These are phyloP conservation scores for Brassica cretica DNA, from an alignment of 345 rosid genomes.

Conservation along the genomic window DNA sequence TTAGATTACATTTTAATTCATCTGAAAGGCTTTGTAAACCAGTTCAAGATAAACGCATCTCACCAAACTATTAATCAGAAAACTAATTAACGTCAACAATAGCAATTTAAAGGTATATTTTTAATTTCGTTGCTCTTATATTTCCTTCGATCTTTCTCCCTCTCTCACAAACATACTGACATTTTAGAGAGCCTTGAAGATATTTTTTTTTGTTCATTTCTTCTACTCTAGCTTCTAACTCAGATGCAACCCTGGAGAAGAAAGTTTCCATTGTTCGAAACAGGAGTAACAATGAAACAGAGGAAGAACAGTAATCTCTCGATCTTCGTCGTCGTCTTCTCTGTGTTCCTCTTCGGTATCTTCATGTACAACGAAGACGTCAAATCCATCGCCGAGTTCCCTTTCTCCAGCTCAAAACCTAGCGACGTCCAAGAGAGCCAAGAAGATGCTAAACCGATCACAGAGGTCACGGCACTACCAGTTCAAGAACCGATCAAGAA, in stretches of 20 bases:
- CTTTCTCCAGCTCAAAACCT: constrained; percentile 60
- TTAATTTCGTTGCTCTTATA: constrained; percentile 19
- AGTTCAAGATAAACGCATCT: constrained; percentile 54
- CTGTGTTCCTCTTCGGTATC: constrained; percentile 70
- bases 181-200: constrained; percentile 9
- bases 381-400: constrained; percentile 83
- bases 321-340: constrained; percentile 58
- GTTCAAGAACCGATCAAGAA: constrained; percentile 47
- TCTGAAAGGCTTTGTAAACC: constrained; percentile 49
- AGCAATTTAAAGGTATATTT: neutral
- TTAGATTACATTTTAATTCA: constrained; percentile 35
- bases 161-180: constrained; percentile 28
- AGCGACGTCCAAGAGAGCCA: constrained; percentile 44
- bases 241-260: constrained; percentile 63
- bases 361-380: constrained; percentile 78
- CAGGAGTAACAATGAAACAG: constrained; percentile 66
- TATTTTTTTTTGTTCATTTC: neutral
- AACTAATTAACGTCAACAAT: constrained; percentile 36
- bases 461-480: constrained; percentile 7
- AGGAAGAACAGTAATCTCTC: constrained; percentile 70
- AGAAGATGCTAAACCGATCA: constrained; percentile 19
- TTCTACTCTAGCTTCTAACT: neutral
- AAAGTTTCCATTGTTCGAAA: constrained; percentile 51
- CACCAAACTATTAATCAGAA: constrained; percentile 58
- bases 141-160: constrained; percentile 37